These are phyloP conservation scores for Pyricularia pennisetigena DNA, from an alignment of 2,329 filamentous ascomycete genomes.

Conservation along the genomic window DNA sequence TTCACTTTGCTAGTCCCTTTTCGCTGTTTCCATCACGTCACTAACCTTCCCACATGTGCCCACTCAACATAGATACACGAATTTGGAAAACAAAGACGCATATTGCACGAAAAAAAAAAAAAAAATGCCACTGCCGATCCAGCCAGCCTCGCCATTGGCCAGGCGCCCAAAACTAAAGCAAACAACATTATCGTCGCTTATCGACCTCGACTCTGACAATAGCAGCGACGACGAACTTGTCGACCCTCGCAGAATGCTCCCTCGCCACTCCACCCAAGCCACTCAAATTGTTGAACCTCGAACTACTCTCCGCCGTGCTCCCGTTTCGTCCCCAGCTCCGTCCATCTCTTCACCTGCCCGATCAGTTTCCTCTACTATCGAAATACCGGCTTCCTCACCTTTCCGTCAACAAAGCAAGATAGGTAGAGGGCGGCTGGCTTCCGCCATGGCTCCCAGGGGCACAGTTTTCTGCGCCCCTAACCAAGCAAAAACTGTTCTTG, in stretches of 20 bases:
- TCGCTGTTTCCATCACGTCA: background rate
- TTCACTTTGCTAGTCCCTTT: background rate
- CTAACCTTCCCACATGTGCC: background rate
- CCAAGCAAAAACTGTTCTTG: constrained; percentile 13
- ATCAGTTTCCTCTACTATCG: constrained; percentile 36
- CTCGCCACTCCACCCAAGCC: constrained; percentile 35
- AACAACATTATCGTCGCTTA: background rate
- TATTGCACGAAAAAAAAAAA: too few species aligned
- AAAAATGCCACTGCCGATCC: background rate
- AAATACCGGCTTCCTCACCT: constrained; percentile 86
- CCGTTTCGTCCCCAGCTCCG: constrained; percentile 14
- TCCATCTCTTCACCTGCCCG: constrained; percentile 28
- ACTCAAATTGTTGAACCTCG: constrained; percentile 34
- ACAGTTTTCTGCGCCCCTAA: constrained; percentile 55
- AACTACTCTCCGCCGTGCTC: constrained; percentile 21
- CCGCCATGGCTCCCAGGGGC: constrained; percentile 64
- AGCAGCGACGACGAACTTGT: constrained; percentile 6
- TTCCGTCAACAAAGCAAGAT: constrained; percentile 29
- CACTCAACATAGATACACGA: background rate
- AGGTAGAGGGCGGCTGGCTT: constrained; percentile 35
- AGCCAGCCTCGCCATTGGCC: constrained; percentile 2
- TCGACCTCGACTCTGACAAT: background rate
- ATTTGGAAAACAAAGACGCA: background rate
- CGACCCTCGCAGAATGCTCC: constrained; percentile 11
- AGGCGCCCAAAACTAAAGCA: constrained; percentile 2